Evolutionary conservation across 2,329 filamentous ascomycete genomes (phyloP).

Genomic region (Pezicula rhizophila): DNA sequence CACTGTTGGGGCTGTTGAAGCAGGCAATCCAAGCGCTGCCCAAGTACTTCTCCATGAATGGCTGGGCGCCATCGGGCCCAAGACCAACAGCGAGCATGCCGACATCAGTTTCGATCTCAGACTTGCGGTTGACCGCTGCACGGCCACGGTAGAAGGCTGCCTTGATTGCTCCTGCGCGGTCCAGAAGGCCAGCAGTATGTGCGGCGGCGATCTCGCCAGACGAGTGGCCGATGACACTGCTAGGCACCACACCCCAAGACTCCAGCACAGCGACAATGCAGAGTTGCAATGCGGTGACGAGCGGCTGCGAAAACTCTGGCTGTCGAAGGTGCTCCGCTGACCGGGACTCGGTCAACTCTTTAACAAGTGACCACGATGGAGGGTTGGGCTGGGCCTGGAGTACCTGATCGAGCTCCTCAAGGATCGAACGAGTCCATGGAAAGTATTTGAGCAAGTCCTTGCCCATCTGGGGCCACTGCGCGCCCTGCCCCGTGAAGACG

Average conservation of each 20-base stretch:
- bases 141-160: conserved; percentile 7
- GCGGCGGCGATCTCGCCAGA: conserved; percentile 29
- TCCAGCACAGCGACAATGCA: conserved; percentile 15
- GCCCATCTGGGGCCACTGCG: conserved; percentile 24
- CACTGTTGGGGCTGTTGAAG: conserved; percentile 29
- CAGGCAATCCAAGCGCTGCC: conserved; percentile 23
- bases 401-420: conserved; percentile 2
- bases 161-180: not conserved
- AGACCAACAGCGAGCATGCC: conserved; percentile 42
- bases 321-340: not conserved
- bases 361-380: conserved; percentile 1
- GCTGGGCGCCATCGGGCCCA: conserved; percentile 11
- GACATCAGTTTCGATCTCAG: conserved; percentile 28
- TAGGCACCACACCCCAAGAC: conserved; percentile 7
- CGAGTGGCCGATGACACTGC: conserved; percentile 20
- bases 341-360: not conserved
- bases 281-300: conserved; percentile 15
- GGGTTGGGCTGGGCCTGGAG: conserved; percentile 4
- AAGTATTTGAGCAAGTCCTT: conserved; percentile 11
- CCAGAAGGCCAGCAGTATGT: conserved; percentile 19
- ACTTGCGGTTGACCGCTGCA: not conserved
- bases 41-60: conserved; percentile 12
- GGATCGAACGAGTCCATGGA: not conserved
- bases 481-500: conserved; percentile 26
- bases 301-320: conserved; percentile 5